phyloP scores from a whole-genome alignment of 768 basidiomycete genomes.

The Paxillus ammoniavirescens region DNA sequence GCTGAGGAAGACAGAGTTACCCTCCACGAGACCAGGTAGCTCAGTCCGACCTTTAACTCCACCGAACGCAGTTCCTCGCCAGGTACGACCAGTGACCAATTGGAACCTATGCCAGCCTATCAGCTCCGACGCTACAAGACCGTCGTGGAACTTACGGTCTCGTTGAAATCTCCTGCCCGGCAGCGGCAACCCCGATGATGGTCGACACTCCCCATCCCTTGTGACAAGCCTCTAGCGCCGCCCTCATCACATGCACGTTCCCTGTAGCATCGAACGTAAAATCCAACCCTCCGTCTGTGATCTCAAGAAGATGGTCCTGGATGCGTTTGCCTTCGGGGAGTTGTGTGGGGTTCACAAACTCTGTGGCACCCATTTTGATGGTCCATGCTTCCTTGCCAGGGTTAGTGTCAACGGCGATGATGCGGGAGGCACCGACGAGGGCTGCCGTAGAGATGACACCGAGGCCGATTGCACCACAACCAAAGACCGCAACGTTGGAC shows the following conservation, averaged over 20 bases:
- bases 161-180: constrained; percentile 92
- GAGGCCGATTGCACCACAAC: constrained; percentile 94
- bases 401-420: constrained; percentile 94
- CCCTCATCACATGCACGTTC: constrained; percentile 91
- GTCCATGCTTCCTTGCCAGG: constrained; percentile 85
- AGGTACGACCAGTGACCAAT: constrained; percentile 82
- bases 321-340: constrained; percentile 80
- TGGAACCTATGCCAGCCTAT: constrained; percentile 43
- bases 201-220: constrained; percentile 99
- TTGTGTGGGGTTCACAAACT: constrained; percentile 82
- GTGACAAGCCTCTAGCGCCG: constrained; percentile 97
- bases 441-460: constrained; percentile 84
- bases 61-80: constrained; percentile 95
- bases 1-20: constrained; percentile 35
- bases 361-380: constrained; percentile 89
- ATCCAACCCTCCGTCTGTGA: constrained; percentile 96
- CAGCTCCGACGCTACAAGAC: not conserved
- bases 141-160: constrained; percentile 58
- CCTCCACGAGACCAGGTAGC: constrained; percentile 89
- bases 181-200: constrained; percentile 94
- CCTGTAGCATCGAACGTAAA: constrained; percentile 98
- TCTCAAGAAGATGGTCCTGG: constrained; percentile 85
- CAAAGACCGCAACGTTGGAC: constrained; percentile 91
- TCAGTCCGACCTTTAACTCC: constrained; percentile 98
- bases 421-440: constrained; percentile 75